Evolutionary conservation across 441 rosid genomes (phyloP).

Genomic region (Omphalea diandra): DNA sequence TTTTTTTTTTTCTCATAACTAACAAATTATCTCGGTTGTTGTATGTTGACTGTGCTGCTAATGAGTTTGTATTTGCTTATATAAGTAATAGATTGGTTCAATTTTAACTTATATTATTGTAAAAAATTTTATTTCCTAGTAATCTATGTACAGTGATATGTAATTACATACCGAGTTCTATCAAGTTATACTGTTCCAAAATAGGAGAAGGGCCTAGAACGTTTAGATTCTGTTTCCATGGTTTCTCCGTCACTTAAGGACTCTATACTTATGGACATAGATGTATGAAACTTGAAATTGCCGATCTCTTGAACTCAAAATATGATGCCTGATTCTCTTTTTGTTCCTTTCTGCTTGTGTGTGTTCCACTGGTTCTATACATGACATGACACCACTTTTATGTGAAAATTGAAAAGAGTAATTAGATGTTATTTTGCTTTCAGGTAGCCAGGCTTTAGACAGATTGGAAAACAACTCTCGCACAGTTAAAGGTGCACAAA

Average conservation of each 20-base stretch:
- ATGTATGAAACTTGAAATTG: not conserved
- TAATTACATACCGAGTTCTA: not conserved
- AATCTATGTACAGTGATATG: not conserved
- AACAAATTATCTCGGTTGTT: not conserved
- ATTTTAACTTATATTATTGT: not conserved
- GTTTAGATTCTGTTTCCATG: not conserved
- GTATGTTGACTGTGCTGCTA: not conserved
- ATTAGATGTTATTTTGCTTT: conserved; percentile 18
- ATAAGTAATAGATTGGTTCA: no score
- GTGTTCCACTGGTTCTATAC: not conserved
- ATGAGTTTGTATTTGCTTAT: not conserved
- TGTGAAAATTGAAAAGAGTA: not conserved
- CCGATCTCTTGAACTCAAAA: no score
- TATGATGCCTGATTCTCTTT: not conserved
- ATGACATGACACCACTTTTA: not conserved
- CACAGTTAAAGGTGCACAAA: conserved; percentile 87
- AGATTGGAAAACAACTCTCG: conserved; percentile 78
- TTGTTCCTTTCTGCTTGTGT: not conserved
- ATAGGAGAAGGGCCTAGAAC: not conserved
- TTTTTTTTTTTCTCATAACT: conserved; percentile 1
- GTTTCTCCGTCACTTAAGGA: not conserved
- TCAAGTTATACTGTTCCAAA: not conserved
- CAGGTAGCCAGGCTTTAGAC: conserved; percentile 69
- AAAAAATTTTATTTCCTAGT: not conserved
- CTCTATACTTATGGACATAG: not conserved